Conservation (phyloP, 352 stramenopile species). For the Phytophthora boehmeriae region DNA sequence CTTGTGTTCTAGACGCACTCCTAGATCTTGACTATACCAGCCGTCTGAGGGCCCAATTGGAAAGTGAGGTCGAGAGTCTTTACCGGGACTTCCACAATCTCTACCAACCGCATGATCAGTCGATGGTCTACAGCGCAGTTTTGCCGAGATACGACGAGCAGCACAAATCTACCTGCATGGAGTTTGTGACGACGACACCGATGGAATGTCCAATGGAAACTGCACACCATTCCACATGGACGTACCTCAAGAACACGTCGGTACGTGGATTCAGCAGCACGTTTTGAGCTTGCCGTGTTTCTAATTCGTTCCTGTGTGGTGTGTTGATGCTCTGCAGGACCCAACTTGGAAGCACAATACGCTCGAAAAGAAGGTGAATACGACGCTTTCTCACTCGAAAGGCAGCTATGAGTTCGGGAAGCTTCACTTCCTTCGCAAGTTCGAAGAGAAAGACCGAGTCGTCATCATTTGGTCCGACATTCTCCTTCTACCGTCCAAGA, state of each 20-base stretch:
- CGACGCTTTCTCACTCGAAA: slow-evolving; percentile 4
- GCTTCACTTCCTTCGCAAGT: slow-evolving; percentile 17
- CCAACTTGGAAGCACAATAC: slow-evolving; percentile 2
- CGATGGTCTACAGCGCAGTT: not conserved
- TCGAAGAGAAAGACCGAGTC: slow-evolving; percentile 12
- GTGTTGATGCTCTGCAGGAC: not conserved
- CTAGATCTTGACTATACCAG: not conserved
- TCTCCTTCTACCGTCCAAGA: slow-evolving; percentile 11
- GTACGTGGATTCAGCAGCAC: not conserved
- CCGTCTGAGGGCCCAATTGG: slow-evolving; percentile 5
- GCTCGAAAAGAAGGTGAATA: slow-evolving; percentile 5
- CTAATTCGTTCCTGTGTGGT: not conserved
- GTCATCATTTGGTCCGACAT: slow-evolving; percentile 18
- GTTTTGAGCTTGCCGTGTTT: not conserved
- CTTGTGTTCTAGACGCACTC: not conserved
- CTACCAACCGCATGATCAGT: slow-evolving; percentile 4
- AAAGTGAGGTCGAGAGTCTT: slow-evolving; percentile 5
- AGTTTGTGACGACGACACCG: slow-evolving; percentile 18
- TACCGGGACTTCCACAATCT: slow-evolving; percentile 9
- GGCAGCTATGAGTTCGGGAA: slow-evolving; percentile 9
- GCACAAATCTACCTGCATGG: slow-evolving; percentile 4
- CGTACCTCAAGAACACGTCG: slow-evolving; percentile 6
- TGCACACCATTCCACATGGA: slow-evolving; percentile 4
- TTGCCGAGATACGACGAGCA: slow-evolving; percentile 10
- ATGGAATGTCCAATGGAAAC: slow-evolving; percentile 11